A percentile compares a stretch with the other conserved stretches of the same genome.
phyloP scores from a whole-genome alignment of 495 filamentous ascomycete species.

The Annulohypoxylon stygium region DNA sequence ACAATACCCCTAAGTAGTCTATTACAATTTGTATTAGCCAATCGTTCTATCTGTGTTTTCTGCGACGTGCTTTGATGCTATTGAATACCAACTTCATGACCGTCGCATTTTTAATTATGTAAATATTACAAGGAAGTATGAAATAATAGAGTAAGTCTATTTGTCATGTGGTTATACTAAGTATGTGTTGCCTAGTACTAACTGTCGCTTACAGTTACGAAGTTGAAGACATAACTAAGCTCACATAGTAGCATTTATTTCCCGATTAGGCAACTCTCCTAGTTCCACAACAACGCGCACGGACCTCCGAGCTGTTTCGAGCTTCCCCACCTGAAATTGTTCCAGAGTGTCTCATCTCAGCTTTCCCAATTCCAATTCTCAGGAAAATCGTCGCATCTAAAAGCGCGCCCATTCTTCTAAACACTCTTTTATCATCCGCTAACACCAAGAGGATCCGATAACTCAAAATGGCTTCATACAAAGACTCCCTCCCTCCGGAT shows the following conservation, averaged over 20 bases:
- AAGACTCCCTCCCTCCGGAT: slow-evolving; percentile 53
- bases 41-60: not conserved
- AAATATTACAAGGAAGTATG: no score
- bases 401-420: not conserved
- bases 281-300: slow-evolving; percentile 6
- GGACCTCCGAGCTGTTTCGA: not conserved
- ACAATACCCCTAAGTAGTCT: slow-evolving; percentile 55
- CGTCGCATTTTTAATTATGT: no score
- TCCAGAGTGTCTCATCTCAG: slow-evolving; percentile 7
- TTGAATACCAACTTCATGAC: no score
- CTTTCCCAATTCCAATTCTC: not conserved
- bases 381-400: not conserved
- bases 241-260: slow-evolving; percentile 18
- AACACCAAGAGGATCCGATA: not conserved
- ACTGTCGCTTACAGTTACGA: no score
- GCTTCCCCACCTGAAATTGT: slow-evolving; percentile 26
- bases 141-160: no score
- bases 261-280: slow-evolving; percentile 13
- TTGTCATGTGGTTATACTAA: no score
- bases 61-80: not conserved
- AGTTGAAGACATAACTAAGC: not conserved
- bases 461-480: slow-evolving; percentile 36
- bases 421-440: not conserved
- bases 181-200: no score
- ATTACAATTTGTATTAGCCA: slow-evolving; percentile 48